These are phyloP conservation scores for Saccharomyces hybrid DNA, from an alignment of 1,139 yeast species.

Conservation along the genomic window DNA sequence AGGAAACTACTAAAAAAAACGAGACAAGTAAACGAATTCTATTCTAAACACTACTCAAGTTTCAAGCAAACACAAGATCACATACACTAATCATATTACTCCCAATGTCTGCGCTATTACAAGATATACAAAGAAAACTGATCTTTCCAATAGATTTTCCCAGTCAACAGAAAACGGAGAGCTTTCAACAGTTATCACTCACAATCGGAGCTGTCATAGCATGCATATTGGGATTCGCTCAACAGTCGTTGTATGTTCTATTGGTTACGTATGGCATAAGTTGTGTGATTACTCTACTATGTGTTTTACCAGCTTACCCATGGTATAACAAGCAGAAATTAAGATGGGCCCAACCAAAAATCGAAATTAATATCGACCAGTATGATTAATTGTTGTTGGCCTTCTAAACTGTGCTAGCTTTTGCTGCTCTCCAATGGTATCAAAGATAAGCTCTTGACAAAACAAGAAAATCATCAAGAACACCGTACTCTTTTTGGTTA, in stretches of 20 bases:
- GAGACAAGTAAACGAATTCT: background rate
- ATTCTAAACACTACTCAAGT: background rate
- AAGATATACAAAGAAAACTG: constrained; percentile 20
- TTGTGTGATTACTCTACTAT: constrained; percentile 13
- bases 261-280: constrained; percentile 15
- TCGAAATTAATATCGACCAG: constrained; percentile 2
- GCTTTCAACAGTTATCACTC: constrained; percentile 13
- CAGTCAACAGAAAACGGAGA: constrained; percentile 18
- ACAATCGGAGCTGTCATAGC: constrained; percentile 18
- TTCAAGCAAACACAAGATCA: background rate
- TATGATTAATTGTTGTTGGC: background rate
- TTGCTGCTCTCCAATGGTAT: background rate
- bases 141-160: constrained; percentile 29
- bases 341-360: constrained; percentile 22
- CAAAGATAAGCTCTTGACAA: background rate
- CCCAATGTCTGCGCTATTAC: constrained; percentile 17
- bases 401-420: background rate
- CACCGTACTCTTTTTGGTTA: background rate
- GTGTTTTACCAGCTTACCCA: constrained; percentile 27
- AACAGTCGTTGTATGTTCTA: constrained; percentile 20
- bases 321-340: constrained; percentile 22
- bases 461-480: background rate
- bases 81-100: background rate
- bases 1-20: background rate
- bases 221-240: constrained; percentile 20